Conservation (phyloP, 768 basidiomycete genomes). For the Mycena polygramma region DNA sequence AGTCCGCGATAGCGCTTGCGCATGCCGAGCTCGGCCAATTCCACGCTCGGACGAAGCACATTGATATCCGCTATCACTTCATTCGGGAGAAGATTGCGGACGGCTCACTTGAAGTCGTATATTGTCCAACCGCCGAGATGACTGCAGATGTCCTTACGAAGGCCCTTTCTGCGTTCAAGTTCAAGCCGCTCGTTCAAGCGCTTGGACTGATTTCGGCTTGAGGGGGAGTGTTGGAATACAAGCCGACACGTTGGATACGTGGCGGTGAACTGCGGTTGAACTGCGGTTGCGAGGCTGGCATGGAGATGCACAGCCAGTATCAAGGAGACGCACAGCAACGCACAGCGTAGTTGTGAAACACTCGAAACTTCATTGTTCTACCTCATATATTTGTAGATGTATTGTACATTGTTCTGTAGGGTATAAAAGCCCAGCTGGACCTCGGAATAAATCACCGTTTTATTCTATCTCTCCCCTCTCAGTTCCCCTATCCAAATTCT, state of each 20-base stretch:
- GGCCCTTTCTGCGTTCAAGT: constrained; percentile 24
- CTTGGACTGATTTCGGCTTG: constrained; percentile 27
- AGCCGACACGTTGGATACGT: background rate
- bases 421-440: no score
- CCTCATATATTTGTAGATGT: no score
- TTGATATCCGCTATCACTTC: constrained; percentile 28
- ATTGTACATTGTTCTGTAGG: no score
- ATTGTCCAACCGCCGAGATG: constrained; percentile 30
- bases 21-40: constrained; percentile 26
- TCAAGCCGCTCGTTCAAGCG: constrained; percentile 21
- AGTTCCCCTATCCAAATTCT: no score
- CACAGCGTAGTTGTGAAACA: no score
- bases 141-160: constrained; percentile 28
- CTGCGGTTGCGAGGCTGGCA: no score
- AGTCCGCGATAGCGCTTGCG: constrained; percentile 21
- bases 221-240: constrained; percentile 30
- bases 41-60: constrained; percentile 26
- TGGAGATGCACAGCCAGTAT: no score
- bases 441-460: no score
- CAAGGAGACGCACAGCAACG: no score
- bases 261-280: no score
- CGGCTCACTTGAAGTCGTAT: constrained; percentile 8
- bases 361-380: no score
- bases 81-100: constrained; percentile 17
- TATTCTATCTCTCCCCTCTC: no score